Evolutionary conservation across 768 basidiomycete genomes (phyloP).

Genomic region (Lentinula guzmanii): DNA sequence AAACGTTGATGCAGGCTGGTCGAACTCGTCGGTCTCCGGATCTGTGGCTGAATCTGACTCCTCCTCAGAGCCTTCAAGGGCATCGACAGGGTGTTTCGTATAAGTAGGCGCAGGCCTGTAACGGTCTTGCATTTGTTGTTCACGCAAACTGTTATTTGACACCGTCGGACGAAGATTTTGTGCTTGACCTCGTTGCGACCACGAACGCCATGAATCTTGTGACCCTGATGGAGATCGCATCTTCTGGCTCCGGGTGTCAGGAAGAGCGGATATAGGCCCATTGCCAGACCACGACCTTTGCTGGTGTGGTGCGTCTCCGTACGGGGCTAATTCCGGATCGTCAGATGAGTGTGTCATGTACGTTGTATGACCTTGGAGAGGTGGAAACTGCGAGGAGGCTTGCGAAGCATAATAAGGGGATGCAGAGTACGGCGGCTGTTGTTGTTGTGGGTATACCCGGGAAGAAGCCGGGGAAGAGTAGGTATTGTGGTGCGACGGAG

Average conservation of each 20-base stretch:
- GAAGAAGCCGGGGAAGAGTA: neutral
- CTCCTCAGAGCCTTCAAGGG: neutral
- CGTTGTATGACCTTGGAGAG: neutral
- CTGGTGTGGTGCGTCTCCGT: neutral
- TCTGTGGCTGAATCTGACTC: neutral
- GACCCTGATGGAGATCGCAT: neutral
- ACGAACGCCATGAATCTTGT: slow-evolving; percentile 1
- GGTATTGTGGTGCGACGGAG: neutral
- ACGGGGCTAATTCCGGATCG: neutral
- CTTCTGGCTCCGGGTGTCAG: neutral
- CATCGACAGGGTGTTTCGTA: neutral
- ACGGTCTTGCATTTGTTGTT: neutral
- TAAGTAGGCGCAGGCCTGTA: neutral
- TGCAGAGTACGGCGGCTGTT: neutral
- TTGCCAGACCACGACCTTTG: neutral
- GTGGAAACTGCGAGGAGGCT: neutral
- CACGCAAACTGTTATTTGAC: neutral
- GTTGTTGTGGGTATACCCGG: neutral
- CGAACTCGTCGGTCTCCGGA: neutral
- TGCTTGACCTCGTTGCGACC: neutral
- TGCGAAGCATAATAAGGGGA: neutral
- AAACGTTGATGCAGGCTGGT: neutral
- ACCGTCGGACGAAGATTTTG: neutral
- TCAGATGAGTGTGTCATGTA: neutral
- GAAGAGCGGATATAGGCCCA: neutral